These are phyloP conservation scores for Coprinopsis strossmayeri DNA, from an alignment of 768 basidiomycete genomes.

Conservation along the genomic window DNA sequence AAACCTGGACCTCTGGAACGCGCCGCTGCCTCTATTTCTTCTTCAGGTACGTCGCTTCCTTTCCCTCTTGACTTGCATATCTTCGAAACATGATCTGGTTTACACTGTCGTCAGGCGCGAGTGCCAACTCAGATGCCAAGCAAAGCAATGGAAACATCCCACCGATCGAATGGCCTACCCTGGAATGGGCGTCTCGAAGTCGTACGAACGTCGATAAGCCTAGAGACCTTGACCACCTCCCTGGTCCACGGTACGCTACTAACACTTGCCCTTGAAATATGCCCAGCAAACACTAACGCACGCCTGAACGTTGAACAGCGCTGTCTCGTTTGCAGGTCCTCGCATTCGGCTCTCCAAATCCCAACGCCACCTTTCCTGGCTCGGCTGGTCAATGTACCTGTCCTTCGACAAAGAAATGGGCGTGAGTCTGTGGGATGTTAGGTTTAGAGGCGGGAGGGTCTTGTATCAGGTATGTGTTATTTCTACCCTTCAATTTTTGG, in stretches of 20 bases:
- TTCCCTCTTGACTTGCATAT: too few species aligned
- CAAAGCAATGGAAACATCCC: too few species aligned
- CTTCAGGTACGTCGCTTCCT: too few species aligned
- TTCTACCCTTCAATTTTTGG: too few species aligned
- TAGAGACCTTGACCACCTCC: constrained; percentile 54
- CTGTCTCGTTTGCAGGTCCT: constrained; percentile 52
- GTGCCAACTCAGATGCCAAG: too few species aligned
- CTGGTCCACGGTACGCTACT: constrained; percentile 61
- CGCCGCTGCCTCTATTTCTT: too few species aligned
- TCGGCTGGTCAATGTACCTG: constrained; percentile 58
- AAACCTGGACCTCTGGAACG: constrained; percentile 26
- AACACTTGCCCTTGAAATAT: too few species aligned
- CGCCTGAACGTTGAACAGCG: too few species aligned
- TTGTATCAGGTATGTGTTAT: constrained; percentile 44
- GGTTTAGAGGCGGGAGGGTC: constrained; percentile 51
- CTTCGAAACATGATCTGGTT: too few species aligned
- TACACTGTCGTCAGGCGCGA: too few species aligned
- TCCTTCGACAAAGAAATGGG: constrained; percentile 67
- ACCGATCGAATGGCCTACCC: too few species aligned
- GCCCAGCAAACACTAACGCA: too few species aligned
- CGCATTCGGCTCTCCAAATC: constrained; percentile 49
- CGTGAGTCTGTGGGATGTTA: constrained; percentile 52
- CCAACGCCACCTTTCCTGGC: constrained; percentile 53
- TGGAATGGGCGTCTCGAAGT: constrained; percentile 42
- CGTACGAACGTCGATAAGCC: constrained; percentile 30